These are phyloP conservation scores for Paxillus rubicundulus DNA, from an alignment of 768 basidiomycete genomes.

Conservation along the genomic window DNA sequence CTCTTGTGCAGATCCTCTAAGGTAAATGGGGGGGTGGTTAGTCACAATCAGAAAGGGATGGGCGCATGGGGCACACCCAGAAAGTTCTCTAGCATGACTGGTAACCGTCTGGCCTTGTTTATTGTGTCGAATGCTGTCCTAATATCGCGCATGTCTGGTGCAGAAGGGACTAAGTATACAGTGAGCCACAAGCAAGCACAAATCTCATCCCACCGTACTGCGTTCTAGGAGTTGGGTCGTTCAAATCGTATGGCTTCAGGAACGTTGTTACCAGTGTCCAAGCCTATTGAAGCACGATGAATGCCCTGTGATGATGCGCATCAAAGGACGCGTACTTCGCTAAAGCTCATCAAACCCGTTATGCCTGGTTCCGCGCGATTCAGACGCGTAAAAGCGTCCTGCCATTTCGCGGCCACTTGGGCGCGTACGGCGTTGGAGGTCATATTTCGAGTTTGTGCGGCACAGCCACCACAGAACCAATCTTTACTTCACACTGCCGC, in stretches of 20 bases:
- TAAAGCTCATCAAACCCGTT: constrained; percentile 61
- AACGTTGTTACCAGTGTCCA: constrained; percentile 56
- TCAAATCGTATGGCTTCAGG: constrained; percentile 53
- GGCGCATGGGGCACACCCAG: constrained; percentile 47
- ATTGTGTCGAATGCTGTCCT: constrained; percentile 58
- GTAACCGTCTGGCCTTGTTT: constrained; percentile 56
- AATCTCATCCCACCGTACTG: constrained; percentile 25
- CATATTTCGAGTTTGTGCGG: constrained; percentile 40
- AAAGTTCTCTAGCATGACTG: constrained; percentile 66
- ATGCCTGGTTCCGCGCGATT: constrained; percentile 61
- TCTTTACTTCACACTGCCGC: too few relatives aligned
- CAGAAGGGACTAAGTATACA: not conserved
- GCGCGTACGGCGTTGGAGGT: constrained; percentile 60
- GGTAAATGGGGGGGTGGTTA: not conserved
- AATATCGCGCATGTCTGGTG: constrained; percentile 47
- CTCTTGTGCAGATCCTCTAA: constrained; percentile 63
- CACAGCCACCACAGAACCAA: constrained; percentile 21
- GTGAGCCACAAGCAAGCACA: not conserved
- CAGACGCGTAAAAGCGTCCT: constrained; percentile 63
- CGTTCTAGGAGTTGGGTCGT: constrained; percentile 31
- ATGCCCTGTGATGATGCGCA: not conserved
- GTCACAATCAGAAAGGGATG: not conserved
- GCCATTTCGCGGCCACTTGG: constrained; percentile 70
- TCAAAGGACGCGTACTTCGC: constrained; percentile 42
- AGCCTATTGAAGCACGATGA: constrained; percentile 41